Evolutionary conservation across 1,139 yeast species (phyloP).

Genomic region (Meyerozyma guilliermondii): DNA sequence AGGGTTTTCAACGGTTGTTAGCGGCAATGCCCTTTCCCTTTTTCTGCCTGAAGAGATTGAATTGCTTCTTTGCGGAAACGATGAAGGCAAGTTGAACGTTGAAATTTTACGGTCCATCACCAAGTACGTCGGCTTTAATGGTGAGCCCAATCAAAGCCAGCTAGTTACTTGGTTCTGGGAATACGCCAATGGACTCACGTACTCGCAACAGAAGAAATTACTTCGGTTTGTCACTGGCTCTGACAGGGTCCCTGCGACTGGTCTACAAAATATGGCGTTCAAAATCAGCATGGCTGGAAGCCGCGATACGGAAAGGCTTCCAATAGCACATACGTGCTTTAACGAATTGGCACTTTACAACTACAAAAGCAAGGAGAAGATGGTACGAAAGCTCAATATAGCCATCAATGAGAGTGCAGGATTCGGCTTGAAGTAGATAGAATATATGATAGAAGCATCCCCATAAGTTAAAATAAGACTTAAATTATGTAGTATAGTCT

Average conservation of each 20-base stretch:
- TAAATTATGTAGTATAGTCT: conserved; percentile 4
- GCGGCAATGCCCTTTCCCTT: conserved; percentile 73
- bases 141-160: conserved; percentile 28
- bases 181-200: conserved; percentile 44
- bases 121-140: conserved; percentile 59
- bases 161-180: conserved; percentile 85
- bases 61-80: conserved; percentile 72
- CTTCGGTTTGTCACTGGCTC: conserved; percentile 84
- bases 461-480: too few species aligned
- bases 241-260: conserved; percentile 90
- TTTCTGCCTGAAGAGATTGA: conserved; percentile 82
- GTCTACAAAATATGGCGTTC: conserved; percentile 67
- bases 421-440: conserved; percentile 61
- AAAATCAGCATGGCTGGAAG: conserved; percentile 51
- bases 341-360: conserved; percentile 78
- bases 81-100: conserved; percentile 60
- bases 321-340: conserved; percentile 90
- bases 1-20: conserved; percentile 75
- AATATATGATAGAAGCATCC: background rate
- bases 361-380: conserved; percentile 48
- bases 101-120: conserved; percentile 66
- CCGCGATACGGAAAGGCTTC: conserved; percentile 51
- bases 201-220: conserved; percentile 52
- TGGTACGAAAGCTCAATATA: conserved; percentile 49
- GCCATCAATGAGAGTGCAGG: conserved; percentile 84